Evolutionary conservation across 495 filamentous ascomycete species (phyloP).

Genomic region (Immersiella caudata): DNA sequence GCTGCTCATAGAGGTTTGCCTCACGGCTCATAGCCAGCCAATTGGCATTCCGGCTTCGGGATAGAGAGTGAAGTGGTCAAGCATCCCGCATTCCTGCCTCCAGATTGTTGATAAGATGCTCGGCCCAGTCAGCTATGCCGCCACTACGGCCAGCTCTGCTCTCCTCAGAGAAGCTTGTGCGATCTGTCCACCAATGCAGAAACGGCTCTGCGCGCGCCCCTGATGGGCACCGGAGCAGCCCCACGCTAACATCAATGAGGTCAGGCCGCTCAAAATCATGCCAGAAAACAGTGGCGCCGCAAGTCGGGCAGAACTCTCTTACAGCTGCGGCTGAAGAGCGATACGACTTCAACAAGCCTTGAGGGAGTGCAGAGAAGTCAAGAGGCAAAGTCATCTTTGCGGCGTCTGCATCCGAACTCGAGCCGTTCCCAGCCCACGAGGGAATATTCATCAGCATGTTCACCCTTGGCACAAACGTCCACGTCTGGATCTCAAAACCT

Average conservation of each 20-base stretch:
- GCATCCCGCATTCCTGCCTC: conserved; percentile 14
- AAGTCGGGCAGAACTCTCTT: conserved; percentile 65
- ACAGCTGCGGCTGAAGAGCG: conserved; percentile 56
- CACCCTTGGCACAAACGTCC: conserved; percentile 66
- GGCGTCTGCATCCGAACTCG: neutral
- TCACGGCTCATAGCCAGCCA: conserved; percentile 1
- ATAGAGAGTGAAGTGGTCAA: neutral
- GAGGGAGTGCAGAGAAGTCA: conserved; percentile 47
- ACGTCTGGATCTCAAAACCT: conserved; percentile 69
- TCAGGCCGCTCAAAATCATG: conserved; percentile 57
- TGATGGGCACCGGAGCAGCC: conserved; percentile 55
- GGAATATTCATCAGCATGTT: conserved; percentile 48
- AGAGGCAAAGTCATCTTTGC: conserved; percentile 30
- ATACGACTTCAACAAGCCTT: conserved; percentile 51
- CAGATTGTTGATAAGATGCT: conserved; percentile 37
- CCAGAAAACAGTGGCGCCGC: conserved; percentile 72
- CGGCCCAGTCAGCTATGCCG: conserved; percentile 39
- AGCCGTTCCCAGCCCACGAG: neutral
- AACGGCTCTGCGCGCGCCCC: conserved; percentile 61
- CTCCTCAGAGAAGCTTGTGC: conserved; percentile 66
- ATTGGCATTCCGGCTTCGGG: neutral
- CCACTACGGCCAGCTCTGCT: conserved; percentile 47
- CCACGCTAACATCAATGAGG: conserved; percentile 68
- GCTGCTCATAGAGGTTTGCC: conserved; percentile 4
- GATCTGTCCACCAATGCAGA: conserved; percentile 61